A percentile compares a stretch with the other conserved stretches of the same genome.
Evolutionary conservation across 768 basidiomycete species (phyloP).

Genomic region (Tulasnella sp.): DNA sequence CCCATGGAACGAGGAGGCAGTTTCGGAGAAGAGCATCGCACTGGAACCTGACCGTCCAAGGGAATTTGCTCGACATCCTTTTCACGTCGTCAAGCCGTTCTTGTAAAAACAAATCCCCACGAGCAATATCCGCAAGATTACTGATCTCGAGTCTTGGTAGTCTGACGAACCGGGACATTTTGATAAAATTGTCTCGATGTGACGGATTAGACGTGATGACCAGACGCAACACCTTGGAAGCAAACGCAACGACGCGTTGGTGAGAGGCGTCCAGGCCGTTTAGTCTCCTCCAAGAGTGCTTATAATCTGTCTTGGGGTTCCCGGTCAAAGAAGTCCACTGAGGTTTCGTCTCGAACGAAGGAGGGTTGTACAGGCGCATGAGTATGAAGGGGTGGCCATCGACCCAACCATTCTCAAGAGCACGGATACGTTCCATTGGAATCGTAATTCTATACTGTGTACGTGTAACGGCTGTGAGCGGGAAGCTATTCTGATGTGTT

Average conservation of each 20-base stretch:
- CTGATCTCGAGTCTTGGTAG: constrained; percentile 28
- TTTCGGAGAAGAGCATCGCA: constrained; percentile 58
- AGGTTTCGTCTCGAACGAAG: constrained; percentile 46
- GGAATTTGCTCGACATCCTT: too few relatives aligned
- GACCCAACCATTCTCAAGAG: constrained; percentile 50
- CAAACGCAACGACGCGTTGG: constrained; percentile 49
- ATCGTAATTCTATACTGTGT: neutral
- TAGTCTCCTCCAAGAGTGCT: constrained; percentile 46
- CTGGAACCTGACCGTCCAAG: constrained; percentile 70
- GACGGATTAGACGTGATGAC: constrained; percentile 41
- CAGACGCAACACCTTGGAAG: constrained; percentile 36
- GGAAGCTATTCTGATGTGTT: constrained; percentile 45
- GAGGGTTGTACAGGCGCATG: constrained; percentile 33
- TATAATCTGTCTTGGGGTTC: constrained; percentile 28
- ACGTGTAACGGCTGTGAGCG: constrained; percentile 16
- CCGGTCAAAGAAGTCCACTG: constrained; percentile 44
- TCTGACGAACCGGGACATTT: constrained; percentile 28
- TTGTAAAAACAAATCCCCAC: constrained; percentile 41
- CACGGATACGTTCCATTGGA: constrained; percentile 27
- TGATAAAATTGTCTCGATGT: constrained; percentile 43
- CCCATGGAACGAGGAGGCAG: constrained; percentile 53
- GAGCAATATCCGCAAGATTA: constrained; percentile 30
- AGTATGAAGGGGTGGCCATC: constrained; percentile 45
- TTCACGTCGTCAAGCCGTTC: too few relatives aligned
- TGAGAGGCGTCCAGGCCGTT: constrained; percentile 48